Evolutionary conservation across 75 land plant species (phyloP), one percentile per base, ranked within the genome.

Genomic region (Selaginella moellendorffii): DNA sequence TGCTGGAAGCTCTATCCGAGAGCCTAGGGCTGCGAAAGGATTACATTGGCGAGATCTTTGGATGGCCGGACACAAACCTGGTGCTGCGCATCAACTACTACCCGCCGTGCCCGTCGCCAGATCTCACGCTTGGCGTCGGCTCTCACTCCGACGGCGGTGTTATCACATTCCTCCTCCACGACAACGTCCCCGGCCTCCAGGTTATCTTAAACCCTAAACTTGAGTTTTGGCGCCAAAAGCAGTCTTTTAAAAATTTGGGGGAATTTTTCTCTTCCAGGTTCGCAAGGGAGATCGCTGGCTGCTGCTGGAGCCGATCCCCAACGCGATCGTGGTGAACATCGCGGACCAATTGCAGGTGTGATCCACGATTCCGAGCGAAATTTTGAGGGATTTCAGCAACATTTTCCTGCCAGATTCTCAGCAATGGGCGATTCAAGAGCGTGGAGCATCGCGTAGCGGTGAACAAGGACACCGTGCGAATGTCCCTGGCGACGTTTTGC

Each of bases 391-490:
- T 36, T 56, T 8, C 59, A 56, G 5, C 2, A 2, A 8, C 24
- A 56, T 46, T 25, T 31, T 17, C 31, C 19, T 1, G 0, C 25
- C 68, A 86, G 90, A 78, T 83, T 52, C 36, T 83, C 22, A 87
- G 81, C 82, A 87, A 87, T 74, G 83, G 85, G 12, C 80, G 54
- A 71, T 84, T 82, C 72, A 82, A 78, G 73, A 87, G 92, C 46
- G 80, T 82, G 68, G 25, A 74, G 62, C 92, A 84, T 56, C 63
- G 88, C 20, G 92, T 78, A 17, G 27, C 78, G 31, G 81, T 84
- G 31, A 87, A 82, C 66, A 65, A 58, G 29, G 26, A 61, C 17
- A 65, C 24, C 1, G 36, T 68, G 21, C 74, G 90, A 25, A 67
- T 83, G 0, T 78, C 96, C 2, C 53, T 89, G 18, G 82, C 83